Evolutionary conservation across 2,329 filamentous ascomycete genomes (phyloP).

Genomic region (Graphiopsis chlorocephala): DNA sequence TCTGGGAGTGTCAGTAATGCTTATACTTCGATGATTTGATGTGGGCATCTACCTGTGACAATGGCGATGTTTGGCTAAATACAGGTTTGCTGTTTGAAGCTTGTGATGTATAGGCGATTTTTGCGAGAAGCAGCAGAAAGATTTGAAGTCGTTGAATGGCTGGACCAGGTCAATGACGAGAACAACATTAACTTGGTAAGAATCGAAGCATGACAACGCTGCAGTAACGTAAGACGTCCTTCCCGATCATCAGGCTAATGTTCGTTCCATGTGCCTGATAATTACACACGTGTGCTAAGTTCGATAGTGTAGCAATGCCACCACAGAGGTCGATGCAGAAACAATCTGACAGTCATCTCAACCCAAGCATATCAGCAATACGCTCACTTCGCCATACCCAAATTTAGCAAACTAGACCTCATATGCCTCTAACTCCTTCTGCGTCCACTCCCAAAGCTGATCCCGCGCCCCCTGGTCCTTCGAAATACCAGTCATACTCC

Average conservation of each 20-base stretch:
- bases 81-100: neutral
- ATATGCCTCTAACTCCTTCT: constrained; percentile 24
- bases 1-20: neutral
- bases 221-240: neutral
- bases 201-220: neutral
- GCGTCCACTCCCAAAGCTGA: constrained; percentile 40
- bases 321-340: neutral
- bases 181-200: neutral
- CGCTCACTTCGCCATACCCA: neutral
- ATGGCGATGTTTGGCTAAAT: neutral
- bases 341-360: neutral
- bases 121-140: neutral
- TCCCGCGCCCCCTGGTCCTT: constrained; percentile 29
- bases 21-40: neutral
- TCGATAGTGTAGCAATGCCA: neutral
- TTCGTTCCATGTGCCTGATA: neutral
- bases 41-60: neutral
- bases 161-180: neutral
- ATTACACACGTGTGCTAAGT: neutral
- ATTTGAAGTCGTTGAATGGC: too few species aligned
- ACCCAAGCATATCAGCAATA: neutral
- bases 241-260: neutral
- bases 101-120: neutral
- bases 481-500: constrained; percentile 22
- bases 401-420: neutral